Percentiles rank a stretch among this genome's conserved stretches.
Conservation (phyloP, 1,284 basidiomycete genomes). For the Lentinus polychrous region DNA sequence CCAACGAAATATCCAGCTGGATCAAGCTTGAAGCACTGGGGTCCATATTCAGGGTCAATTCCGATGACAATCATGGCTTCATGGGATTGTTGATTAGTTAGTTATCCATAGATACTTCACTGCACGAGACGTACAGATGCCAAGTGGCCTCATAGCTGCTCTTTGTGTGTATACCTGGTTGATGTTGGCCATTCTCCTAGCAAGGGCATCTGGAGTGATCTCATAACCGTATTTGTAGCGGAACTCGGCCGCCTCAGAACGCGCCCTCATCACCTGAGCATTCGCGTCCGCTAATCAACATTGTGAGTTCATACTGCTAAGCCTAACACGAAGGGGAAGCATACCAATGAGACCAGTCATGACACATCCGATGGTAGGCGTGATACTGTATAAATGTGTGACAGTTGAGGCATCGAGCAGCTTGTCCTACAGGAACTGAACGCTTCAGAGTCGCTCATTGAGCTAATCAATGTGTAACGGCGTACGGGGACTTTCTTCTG, state of each 20-base stretch:
- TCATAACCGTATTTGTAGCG: constrained; percentile 98
- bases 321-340: constrained; percentile 15
- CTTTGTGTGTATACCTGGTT: constrained; percentile 99
- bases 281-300: constrained; percentile 77
- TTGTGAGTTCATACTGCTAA: constrained; percentile 10
- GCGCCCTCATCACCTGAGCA: constrained; percentile 85
- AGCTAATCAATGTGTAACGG: constrained; percentile 21
- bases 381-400: constrained; percentile 95
- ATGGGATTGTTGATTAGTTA: neutral
- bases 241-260: constrained; percentile 90
- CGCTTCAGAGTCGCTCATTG: neutral
- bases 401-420: constrained; percentile 93
- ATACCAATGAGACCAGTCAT: constrained; percentile 93
- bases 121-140: constrained; percentile 68
- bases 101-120: constrained; percentile 3
- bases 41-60: constrained; percentile 83
- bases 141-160: constrained; percentile 95
- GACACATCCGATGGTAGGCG: constrained; percentile 94
- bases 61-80: constrained; percentile 96
- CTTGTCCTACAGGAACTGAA: constrained; percentile 71
- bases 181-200: constrained; percentile 93
- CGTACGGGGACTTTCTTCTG: constrained; percentile 97
- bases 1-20: constrained; percentile 99
- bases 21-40: constrained; percentile 97
- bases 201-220: constrained; percentile 93